These are phyloP conservation scores for Symmetrospora coprosmae DNA, from an alignment of 768 basidiomycete species.

Conservation along the genomic window DNA sequence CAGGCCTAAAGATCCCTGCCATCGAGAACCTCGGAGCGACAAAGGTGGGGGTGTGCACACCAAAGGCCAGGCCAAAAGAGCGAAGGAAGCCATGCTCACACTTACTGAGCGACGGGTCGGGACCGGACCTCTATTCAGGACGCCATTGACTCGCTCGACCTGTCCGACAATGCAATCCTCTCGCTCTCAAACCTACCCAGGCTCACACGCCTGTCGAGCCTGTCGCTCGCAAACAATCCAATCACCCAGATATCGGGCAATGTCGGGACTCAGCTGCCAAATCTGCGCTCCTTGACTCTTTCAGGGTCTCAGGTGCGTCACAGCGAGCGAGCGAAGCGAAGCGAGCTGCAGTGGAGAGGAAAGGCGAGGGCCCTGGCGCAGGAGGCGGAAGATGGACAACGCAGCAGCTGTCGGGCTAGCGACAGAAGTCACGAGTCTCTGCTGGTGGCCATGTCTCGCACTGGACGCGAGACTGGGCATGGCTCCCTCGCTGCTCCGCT, in stretches of 20 bases:
- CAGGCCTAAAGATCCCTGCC: slow-evolving; percentile 83
- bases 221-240: slow-evolving; percentile 80
- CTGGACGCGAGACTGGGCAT: too few relatives aligned
- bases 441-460: too few relatives aligned
- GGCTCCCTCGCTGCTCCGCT: too few relatives aligned
- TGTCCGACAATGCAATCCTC: slow-evolving; percentile 78
- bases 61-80: not conserved
- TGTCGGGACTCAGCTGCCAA: slow-evolving; percentile 67
- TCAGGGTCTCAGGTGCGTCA: slow-evolving; percentile 50
- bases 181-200: slow-evolving; percentile 72
- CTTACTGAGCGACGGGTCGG: too few relatives aligned
- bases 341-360: too few relatives aligned
- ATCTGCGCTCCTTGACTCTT: slow-evolving; percentile 66
- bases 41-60: too few relatives aligned
- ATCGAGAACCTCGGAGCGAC: slow-evolving; percentile 95
- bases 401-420: too few relatives aligned
- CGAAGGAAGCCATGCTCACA: not conserved
- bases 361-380: too few relatives aligned
- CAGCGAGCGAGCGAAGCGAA: too few relatives aligned
- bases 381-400: too few relatives aligned
- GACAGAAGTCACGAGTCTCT: too few relatives aligned
- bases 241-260: slow-evolving; percentile 68
- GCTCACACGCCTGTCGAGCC: slow-evolving; percentile 65
- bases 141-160: slow-evolving; percentile 83
- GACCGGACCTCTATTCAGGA: too few relatives aligned